Base-by-base conservation (phyloP, 495 filamentous ascomycete genomes). In the Venustampulla echinocandica region DNA sequence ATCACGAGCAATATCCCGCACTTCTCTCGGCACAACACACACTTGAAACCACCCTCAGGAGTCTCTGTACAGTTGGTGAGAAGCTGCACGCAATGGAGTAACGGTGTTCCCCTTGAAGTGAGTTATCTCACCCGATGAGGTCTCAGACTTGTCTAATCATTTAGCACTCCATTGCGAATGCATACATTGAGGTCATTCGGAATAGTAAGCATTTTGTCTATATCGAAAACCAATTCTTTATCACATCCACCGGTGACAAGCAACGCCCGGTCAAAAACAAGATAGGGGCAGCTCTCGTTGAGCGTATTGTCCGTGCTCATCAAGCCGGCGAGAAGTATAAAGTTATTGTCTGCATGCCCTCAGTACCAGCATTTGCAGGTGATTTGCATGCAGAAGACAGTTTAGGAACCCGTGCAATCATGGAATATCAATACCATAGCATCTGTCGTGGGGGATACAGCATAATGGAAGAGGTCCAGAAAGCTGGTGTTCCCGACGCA, bases 171-270 rank as follows among this genome's bases (percentile, higher is more conserved):
- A 88, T 97, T 55, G 77, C 79, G 15, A 87, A 94, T 57, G 90
- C 90, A 0, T 97, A 97, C 51, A 82, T 84, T 28, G 76, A 86
- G 41, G 74, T 84, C 24, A 95, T 97, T 59, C 73, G 69, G 18
- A 82, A 85, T 52, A 87, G 84, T 33, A 62, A 82, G 61, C 85
- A 95, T 61, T 95, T 86, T 54, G 64, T 96, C 28, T 96, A 95
- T 64, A 95, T 96, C 14, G 90, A 96, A 66, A 96, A 96, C 55
- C 90, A 96, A 64, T 96, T 96, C 73, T 96, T 96, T 70, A 96
- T 96, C 67, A 95, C 90, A 0, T 87, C 89, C 2, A 93, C 88
- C 0, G 73, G 72, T 13, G 73, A 84, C 35, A 63, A 75, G 22
- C 90, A 94, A 62, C 75, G 71, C 43, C 90, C 90, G 0, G 82